A percentile compares a stretch with the other conserved stretches of the same genome.
Conservation (phyloP, 2,329 filamentous ascomycete species). For the Colletotrichum cordylinicola region DNA sequence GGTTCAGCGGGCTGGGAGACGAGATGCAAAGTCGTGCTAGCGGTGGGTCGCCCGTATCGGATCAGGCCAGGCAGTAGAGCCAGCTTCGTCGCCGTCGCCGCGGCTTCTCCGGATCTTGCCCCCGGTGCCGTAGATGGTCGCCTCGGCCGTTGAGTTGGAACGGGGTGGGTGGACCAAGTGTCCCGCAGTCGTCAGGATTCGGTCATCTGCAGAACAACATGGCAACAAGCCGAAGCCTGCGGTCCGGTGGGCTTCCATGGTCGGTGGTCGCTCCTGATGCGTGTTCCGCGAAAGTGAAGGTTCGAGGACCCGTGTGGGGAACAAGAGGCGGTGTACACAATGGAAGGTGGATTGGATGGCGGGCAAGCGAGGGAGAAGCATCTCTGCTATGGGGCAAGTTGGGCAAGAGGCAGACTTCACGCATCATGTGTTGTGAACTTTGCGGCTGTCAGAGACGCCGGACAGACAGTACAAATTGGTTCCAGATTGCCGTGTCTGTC, state of each 20-base stretch:
- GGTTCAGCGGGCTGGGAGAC: constrained; percentile 60
- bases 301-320: constrained; percentile 7
- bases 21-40: constrained; percentile 26
- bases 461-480: background rate
- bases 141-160: constrained; percentile 11
- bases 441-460: background rate
- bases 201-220: background rate
- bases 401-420: background rate
- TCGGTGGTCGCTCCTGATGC: constrained; percentile 3
- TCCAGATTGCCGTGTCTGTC: background rate
- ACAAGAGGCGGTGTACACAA: constrained; percentile 15
- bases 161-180: background rate
- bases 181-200: constrained; percentile 12
- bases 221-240: constrained; percentile 1
- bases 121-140: constrained; percentile 16
- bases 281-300: background rate
- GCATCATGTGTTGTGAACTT: background rate
- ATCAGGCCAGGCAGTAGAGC: constrained; percentile 3
- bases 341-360: background rate
- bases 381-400: background rate
- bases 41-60: constrained; percentile 23
- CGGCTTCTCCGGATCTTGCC: background rate
- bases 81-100: background rate
- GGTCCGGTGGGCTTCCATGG: background rate
- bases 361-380: background rate